Base-by-base conservation (phyloP, 805 yeast species). In the Barnettozyma californica region DNA sequence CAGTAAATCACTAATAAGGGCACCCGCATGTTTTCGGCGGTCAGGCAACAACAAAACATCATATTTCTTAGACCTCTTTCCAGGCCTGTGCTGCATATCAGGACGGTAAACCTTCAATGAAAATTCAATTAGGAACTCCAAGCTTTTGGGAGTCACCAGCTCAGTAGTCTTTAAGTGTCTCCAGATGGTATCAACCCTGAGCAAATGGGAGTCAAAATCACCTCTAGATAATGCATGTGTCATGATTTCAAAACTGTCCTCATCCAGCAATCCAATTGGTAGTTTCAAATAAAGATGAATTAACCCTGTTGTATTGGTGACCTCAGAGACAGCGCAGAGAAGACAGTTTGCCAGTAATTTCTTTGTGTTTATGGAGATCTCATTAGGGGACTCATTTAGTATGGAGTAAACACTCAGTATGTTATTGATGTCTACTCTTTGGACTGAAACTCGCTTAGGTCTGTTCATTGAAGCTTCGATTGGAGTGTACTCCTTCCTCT, bases 281-380 rank as follows among this genome's bases (percentile, higher is more conserved):
- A 55, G 16, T 9, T 41, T 41, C 6, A 53, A 43, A 29, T 56
- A 57, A 2, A 45, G 45, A 29, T 49, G 53, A 4, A 58, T 38
- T 8, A 55, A 48, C 14, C 63, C 63, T 1, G 59, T 55, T 2
- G 44, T 43, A 36, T 58, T 59, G 18, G 59, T 51, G 1, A 42
- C 8, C 1, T 33, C 41, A 0, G 56, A 41, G 1, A 55, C 26
- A 0, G 62, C 45, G 6, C 41, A 49, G 9, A 58, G 34, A 1
- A 53, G 39, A 4, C 47, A n/a, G 34, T 53, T 52, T 21, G 48
- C 31, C 20, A 51, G 48, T 10, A 59, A n/a, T 16, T 41, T 13
- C 36, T 51, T 48, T 5, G 47, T 33, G 0, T 25, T 5, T 4
- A n/a, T 11, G 2, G 38, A 10, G n/a, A 37, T 20, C 5, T 42